Percentiles rank a stretch among this genome's conserved stretches.
Evolutionary conservation across 192 early-diverging fungal genomes (phyloP).

Genomic region (Linnemannia hyalina): DNA sequence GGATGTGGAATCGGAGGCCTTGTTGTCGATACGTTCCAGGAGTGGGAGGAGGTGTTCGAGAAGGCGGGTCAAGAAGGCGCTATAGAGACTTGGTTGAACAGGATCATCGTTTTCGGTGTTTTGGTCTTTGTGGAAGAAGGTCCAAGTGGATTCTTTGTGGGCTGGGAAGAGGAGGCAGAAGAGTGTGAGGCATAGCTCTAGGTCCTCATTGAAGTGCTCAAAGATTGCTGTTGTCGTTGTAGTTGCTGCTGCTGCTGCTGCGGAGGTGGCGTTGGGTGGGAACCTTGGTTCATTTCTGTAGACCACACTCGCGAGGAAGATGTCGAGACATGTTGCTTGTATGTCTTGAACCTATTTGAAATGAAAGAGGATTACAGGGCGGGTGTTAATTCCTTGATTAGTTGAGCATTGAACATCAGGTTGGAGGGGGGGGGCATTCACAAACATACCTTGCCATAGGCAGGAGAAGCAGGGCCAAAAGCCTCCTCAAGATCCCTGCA

Average conservation of each 20-base stretch:
- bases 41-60: conserved; percentile 21
- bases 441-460: neutral
- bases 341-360: neutral
- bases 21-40: conserved; percentile 6
- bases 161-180: conserved; percentile 25
- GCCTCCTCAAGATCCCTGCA: neutral
- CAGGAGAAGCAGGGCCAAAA: neutral
- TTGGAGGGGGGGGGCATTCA: too few species aligned
- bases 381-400: neutral
- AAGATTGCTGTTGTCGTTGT: neutral
- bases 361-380: neutral
- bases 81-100: neutral
- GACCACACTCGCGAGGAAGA: conserved; percentile 14
- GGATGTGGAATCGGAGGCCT: neutral
- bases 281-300: conserved; percentile 14
- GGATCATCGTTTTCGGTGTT: neutral
- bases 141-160: conserved; percentile 13
- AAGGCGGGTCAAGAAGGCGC: conserved; percentile 12
- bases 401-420: too few species aligned
- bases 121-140: neutral
- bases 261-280: neutral
- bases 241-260: neutral
- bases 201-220: neutral
- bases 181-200: neutral
- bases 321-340: conserved; percentile 25